Percentiles rank a stretch among this genome's conserved stretches.
Conservation (phyloP, 1,284 basidiomycete genomes). For the Heterobasidion occidentale region DNA sequence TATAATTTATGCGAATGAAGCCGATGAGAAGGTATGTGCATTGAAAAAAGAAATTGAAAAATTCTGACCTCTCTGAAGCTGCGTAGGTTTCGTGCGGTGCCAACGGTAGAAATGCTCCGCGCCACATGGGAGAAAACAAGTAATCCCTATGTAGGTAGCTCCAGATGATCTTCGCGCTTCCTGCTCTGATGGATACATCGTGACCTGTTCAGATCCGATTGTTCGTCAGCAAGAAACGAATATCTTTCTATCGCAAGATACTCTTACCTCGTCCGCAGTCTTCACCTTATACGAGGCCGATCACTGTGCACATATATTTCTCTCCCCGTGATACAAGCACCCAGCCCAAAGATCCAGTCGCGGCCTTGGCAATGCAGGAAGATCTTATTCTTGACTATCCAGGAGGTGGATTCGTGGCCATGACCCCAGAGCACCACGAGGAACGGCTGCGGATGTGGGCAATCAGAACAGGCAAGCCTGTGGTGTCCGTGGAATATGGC, state of each 20-base stretch:
- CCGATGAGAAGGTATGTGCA: constrained; percentile 78
- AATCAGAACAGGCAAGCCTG: constrained; percentile 68
- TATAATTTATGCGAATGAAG: constrained; percentile 89
- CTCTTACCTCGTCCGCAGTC: constrained; percentile 74
- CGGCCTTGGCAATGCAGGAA: constrained; percentile 50
- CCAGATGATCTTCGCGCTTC: constrained; percentile 1
- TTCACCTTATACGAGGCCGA: constrained; percentile 74
- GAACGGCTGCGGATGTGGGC: constrained; percentile 90
- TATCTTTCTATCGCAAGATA: constrained; percentile 71
- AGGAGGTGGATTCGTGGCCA: constrained; percentile 94
- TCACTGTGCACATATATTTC: constrained; percentile 84
- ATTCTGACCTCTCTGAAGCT: constrained; percentile 42
- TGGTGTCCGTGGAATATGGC: constrained; percentile 88
- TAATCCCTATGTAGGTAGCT: constrained; percentile 74
- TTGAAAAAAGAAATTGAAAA: neutral
- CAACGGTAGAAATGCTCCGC: constrained; percentile 93
- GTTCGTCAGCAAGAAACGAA: constrained; percentile 46
- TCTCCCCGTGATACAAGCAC: constrained; percentile 54
- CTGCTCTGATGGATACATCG: constrained; percentile 3
- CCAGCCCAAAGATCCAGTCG: constrained; percentile 1
- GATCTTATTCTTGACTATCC: constrained; percentile 90
- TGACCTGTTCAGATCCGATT: constrained; percentile 51
- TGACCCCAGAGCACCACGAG: constrained; percentile 93
- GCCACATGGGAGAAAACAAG: constrained; percentile 94
- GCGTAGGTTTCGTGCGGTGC: constrained; percentile 83